Conservation (phyloP, 495 filamentous ascomycete genomes). For the Rostrohypoxylon terebratum region DNA sequence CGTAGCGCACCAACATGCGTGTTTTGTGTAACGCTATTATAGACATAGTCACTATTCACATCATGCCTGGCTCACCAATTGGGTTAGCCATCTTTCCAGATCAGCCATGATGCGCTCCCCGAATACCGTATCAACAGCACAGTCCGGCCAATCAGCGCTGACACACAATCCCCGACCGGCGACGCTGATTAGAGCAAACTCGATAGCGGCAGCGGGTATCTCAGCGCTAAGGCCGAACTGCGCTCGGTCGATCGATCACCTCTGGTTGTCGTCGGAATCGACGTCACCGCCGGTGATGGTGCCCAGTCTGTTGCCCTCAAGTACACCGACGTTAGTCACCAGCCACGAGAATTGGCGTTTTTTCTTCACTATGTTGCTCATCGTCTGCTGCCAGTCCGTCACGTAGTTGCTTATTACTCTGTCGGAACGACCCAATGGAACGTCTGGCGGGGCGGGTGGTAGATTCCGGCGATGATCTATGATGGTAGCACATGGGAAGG, state of each 20-base stretch:
- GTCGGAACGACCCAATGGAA: conserved; percentile 29
- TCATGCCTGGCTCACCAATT: not conserved
- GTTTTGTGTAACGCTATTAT: no score
- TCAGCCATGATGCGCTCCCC: conserved; percentile 39
- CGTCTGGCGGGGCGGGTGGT: conserved; percentile 24
- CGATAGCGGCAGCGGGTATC: conserved; percentile 38
- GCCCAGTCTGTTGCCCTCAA: conserved; percentile 18
- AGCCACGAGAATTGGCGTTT: conserved; percentile 42
- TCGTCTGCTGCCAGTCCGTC: conserved; percentile 29
- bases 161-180: conserved; percentile 34
- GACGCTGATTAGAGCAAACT: conserved; percentile 36
- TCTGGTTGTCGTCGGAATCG: conserved; percentile 13
- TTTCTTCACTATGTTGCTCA: conserved; percentile 33
- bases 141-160: conserved; percentile 38
- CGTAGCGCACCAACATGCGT: no score
- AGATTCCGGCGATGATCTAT: conserved; percentile 27
- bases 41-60: not conserved
- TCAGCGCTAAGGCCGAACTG: conserved; percentile 44
- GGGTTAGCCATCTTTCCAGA: conserved; percentile 31
- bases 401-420: conserved; percentile 37
- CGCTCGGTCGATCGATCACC: conserved; percentile 34
- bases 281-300: not conserved
- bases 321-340: conserved; percentile 43
- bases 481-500: conserved; percentile 14
- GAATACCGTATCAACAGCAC: conserved; percentile 30